phyloP scores from a whole-genome alignment of 768 basidiomycete genomes.

The Butyriboletus loyo region DNA sequence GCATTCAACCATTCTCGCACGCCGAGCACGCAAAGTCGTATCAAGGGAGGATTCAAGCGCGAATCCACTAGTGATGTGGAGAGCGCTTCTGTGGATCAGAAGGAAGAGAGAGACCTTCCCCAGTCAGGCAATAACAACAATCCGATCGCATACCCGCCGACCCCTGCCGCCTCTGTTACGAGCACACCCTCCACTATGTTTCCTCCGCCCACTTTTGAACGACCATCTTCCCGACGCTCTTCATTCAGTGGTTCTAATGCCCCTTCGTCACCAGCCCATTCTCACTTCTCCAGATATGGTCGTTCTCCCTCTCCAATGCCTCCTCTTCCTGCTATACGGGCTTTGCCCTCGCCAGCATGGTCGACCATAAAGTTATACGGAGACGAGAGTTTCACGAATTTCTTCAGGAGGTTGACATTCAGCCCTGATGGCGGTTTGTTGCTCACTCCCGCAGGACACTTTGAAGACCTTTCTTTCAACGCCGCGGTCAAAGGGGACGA shows the following conservation, averaged over 20 bases:
- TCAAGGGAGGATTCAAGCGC: constrained; percentile 55
- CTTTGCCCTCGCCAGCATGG: constrained; percentile 60
- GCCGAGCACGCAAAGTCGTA: constrained; percentile 60
- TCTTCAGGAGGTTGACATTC: constrained; percentile 92
- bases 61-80: constrained; percentile 83
- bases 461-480: constrained; percentile 80
- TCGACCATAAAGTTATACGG: constrained; percentile 82
- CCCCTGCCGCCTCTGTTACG: constrained; percentile 65
- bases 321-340: constrained; percentile 89
- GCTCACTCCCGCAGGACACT: constrained; percentile 94
- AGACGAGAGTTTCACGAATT: constrained; percentile 92
- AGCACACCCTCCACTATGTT: constrained; percentile 60
- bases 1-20: constrained; percentile 64
- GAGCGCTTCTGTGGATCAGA: constrained; percentile 55
- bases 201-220: constrained; percentile 49
- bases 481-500: constrained; percentile 32
- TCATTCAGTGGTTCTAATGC: constrained; percentile 80
- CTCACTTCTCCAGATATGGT: constrained; percentile 61
- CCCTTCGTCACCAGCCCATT: constrained; percentile 62
- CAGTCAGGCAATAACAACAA: constrained; percentile 29
- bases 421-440: constrained; percentile 93
- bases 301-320: constrained; percentile 90
- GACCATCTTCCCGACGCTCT: constrained; percentile 58
- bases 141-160: constrained; percentile 42
- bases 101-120: constrained; percentile 36